phyloP scores from a whole-genome alignment of 495 filamentous ascomycete species.

The Hypoxylon lenormandii region DNA sequence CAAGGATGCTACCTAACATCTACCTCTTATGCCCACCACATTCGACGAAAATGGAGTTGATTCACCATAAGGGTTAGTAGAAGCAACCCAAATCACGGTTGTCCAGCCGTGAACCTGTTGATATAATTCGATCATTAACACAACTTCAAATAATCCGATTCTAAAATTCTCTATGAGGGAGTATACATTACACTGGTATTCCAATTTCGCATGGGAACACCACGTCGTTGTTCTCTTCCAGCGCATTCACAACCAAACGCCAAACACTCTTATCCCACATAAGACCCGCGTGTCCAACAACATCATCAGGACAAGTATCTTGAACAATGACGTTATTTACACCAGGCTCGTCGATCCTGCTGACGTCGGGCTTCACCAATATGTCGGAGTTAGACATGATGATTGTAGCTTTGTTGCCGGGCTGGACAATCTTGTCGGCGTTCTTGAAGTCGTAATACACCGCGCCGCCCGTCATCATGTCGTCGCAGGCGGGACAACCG shows the following conservation, averaged over 20 bases:
- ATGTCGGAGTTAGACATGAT: constrained; percentile 63
- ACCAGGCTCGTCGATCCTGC: constrained; percentile 60
- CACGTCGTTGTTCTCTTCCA: constrained; percentile 53
- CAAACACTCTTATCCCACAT: constrained; percentile 68
- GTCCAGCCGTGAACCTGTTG: too few species aligned
- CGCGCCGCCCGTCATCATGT: constrained; percentile 54
- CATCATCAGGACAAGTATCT: constrained; percentile 60
- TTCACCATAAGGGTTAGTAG: too few species aligned
- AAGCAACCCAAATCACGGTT: too few species aligned
- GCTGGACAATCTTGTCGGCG: constrained; percentile 61
- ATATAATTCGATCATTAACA: too few species aligned
- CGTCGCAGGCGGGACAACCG: constrained; percentile 63
- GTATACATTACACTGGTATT: constrained; percentile 26
- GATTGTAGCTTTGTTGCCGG: constrained; percentile 62
- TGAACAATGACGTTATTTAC: constrained; percentile 63
- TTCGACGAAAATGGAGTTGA: too few species aligned
- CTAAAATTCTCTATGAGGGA: too few species aligned
- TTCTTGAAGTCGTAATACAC: constrained; percentile 56
- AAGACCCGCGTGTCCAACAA: constrained; percentile 66
- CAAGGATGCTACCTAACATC: too few species aligned
- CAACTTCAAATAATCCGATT: too few species aligned
- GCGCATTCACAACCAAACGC: constrained; percentile 65
- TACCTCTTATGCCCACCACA: too few species aligned
- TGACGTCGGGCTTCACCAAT: constrained; percentile 61
- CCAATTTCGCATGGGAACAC: constrained; percentile 46